phyloP scores from a whole-genome alignment of 2,329 filamentous ascomycete species.

The Botryotinia calthae region DNA sequence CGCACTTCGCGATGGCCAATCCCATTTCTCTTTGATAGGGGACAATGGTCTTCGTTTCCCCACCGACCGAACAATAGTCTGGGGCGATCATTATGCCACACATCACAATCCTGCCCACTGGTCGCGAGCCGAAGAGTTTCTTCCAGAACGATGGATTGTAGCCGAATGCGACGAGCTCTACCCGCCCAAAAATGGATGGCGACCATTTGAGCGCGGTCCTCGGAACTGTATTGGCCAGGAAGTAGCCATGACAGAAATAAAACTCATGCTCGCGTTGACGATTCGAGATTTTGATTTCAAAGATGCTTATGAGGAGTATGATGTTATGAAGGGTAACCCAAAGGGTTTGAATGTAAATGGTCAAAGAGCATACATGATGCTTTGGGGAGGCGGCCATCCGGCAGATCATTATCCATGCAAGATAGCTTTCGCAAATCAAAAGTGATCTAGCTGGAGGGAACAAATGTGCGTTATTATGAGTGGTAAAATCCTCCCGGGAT shows the following conservation, averaged over 20 bases:
- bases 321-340: background rate
- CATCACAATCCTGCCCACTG: constrained; percentile 45
- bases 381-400: background rate
- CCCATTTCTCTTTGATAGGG: background rate
- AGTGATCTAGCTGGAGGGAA: too few relatives aligned
- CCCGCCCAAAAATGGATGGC: constrained; percentile 45
- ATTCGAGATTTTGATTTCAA: constrained; percentile 18
- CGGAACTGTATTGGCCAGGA: constrained; percentile 58
- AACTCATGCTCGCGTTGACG: constrained; percentile 46
- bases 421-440: background rate
- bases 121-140: constrained; percentile 45
- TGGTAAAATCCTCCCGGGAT: too few relatives aligned
- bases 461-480: too few relatives aligned
- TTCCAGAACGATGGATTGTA: constrained; percentile 49
- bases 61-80: background rate
- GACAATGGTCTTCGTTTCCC: constrained; percentile 2
- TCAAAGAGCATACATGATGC: constrained; percentile 13
- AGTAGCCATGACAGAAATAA: constrained; percentile 50
- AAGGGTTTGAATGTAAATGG: constrained; percentile 2
- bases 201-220: constrained; percentile 54
- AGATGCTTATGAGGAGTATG: constrained; percentile 9
- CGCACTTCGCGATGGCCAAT: too few relatives aligned
- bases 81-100: background rate
- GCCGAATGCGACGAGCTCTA: constrained; percentile 40
- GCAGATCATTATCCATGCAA: constrained; percentile 1